These are phyloP conservation scores for Babesia sp. DNA, from an alignment of 169 alveolate species.

Conservation along the genomic window DNA sequence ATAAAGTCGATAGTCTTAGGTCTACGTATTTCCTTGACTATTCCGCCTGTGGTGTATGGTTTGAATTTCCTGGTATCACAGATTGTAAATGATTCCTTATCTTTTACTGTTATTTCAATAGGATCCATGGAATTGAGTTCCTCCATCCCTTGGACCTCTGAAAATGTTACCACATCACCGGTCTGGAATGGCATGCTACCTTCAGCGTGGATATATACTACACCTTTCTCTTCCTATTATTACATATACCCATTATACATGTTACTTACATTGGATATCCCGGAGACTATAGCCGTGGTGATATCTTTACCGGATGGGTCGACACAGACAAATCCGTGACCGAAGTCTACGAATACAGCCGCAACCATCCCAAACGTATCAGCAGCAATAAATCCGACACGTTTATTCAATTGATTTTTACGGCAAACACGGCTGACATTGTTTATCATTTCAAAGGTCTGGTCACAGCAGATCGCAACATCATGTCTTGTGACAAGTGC, in stretches of 20 bases:
- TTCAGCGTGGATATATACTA: conserved; percentile 47
- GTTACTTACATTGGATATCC: conserved; percentile 71
- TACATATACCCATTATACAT: conserved; percentile 36
- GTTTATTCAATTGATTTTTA: conserved; percentile 48
- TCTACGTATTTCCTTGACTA: conserved; percentile 87
- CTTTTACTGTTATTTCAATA: conserved; percentile 83
- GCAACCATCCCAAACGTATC: conserved; percentile 91
- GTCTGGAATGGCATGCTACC: conserved; percentile 83
- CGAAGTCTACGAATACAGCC: conserved; percentile 95
- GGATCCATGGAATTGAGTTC: conserved; percentile 91
- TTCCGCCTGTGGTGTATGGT: conserved; percentile 69
- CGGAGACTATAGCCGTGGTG: conserved; percentile 81
- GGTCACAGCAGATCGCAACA: conserved; percentile 81
- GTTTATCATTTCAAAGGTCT: conserved; percentile 51
- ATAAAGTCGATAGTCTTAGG: conserved; percentile 84
- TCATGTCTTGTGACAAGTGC: conserved; percentile 76
- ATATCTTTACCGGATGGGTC: conserved; percentile 87
- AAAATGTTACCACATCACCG: conserved; percentile 93
- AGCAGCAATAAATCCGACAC: conserved; percentile 83
- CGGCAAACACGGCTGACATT: conserved; percentile 73
- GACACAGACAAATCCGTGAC: conserved; percentile 84
- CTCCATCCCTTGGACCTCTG: conserved; percentile 96
- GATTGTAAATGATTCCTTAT: conserved; percentile 86
- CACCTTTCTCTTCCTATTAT: conserved; percentile 51
- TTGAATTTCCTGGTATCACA: conserved; percentile 85